Percentiles rank a stretch among this genome's conserved stretches.
These are phyloP conservation scores for Mollisiaceae sp. DNA, from an alignment of 2,329 filamentous ascomycete species.

Conservation along the genomic window DNA sequence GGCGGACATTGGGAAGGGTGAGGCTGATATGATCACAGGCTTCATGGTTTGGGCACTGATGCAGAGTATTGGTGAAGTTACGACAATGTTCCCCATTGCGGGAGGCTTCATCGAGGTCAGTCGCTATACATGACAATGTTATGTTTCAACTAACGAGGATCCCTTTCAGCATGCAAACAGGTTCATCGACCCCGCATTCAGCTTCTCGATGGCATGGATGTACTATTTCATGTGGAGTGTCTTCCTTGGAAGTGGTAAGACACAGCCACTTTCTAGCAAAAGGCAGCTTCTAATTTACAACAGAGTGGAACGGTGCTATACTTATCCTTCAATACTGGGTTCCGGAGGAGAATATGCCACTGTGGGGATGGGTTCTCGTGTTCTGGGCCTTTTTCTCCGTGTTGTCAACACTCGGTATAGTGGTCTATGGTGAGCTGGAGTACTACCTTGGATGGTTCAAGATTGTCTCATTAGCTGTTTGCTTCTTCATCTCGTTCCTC, in stretches of 20 bases:
- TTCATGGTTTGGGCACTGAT: constrained; percentile 43
- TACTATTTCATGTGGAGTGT: constrained; percentile 29
- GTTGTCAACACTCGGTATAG: constrained; percentile 20
- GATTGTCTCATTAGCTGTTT: constrained; percentile 16
- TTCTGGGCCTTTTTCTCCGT: constrained; percentile 24
- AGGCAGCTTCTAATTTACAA: constrained; percentile 1
- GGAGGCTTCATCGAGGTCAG: constrained; percentile 27
- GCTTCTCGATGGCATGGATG: constrained; percentile 23
- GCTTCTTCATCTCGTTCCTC: constrained; percentile 26
- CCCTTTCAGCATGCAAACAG: constrained; percentile 20
- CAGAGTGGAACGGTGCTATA: constrained; percentile 26
- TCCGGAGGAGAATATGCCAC: constrained; percentile 30
- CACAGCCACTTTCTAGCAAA: neutral
- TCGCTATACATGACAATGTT: neutral
- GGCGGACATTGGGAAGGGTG: neutral
- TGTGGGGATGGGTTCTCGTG: constrained; percentile 23
- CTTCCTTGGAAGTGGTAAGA: constrained; percentile 22
- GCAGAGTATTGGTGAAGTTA: constrained; percentile 51
- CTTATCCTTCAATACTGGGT: constrained; percentile 28
- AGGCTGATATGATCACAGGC: constrained; percentile 33
- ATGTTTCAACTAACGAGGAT: neutral
- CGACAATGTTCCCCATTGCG: constrained; percentile 24
- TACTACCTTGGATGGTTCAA: constrained; percentile 27
- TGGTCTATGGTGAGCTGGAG: constrained; percentile 25
- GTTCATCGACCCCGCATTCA: constrained; percentile 26